phyloP scores from a whole-genome alignment of 208 protist genomes.

The Crithidia expoeki region DNA sequence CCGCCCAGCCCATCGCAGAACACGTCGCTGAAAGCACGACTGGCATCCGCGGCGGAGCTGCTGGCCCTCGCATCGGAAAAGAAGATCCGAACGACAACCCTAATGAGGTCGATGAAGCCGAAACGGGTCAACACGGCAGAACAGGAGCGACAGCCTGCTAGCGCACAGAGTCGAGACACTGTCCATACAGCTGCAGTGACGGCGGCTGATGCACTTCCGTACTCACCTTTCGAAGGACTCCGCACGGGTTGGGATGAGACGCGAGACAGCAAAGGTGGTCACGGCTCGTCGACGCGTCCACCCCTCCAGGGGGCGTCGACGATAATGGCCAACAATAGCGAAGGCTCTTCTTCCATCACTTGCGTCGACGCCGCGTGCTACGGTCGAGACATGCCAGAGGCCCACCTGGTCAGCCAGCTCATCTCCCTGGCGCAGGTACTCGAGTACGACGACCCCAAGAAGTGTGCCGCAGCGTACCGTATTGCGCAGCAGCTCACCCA shows the following conservation, averaged over 20 bases:
- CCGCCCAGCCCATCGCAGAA: slow-evolving; percentile 6
- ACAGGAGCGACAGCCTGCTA: neutral
- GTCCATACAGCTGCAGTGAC: slow-evolving; percentile 10
- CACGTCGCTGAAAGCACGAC: slow-evolving; percentile 8
- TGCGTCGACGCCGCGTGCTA: slow-evolving; percentile 37
- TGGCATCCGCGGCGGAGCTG: slow-evolving; percentile 22
- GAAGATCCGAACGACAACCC: neutral
- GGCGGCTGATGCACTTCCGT: slow-evolving; percentile 13
- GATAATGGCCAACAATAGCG: neutral
- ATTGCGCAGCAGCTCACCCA: slow-evolving; percentile 55
- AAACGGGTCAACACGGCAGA: neutral
- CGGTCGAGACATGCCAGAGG: slow-evolving; percentile 59
- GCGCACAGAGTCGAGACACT: slow-evolving; percentile 8
- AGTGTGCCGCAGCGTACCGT: slow-evolving; percentile 40
- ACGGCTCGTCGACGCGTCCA: too few relatives aligned
- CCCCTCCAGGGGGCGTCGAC: neutral
- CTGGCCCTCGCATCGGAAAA: neutral
- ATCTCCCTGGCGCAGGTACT: slow-evolving; percentile 50
- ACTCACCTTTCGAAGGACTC: slow-evolving; percentile 41
- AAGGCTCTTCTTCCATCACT: neutral
- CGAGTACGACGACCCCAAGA: slow-evolving; percentile 41
- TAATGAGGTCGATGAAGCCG: neutral
- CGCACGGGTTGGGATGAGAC: neutral
- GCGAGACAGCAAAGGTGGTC: too few relatives aligned
- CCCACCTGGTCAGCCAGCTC: slow-evolving; percentile 45